Percentiles rank a stretch among this genome's conserved stretches.
phyloP scores from a whole-genome alignment of 2,329 filamentous ascomycete species.

The Xylariaceae sp. region DNA sequence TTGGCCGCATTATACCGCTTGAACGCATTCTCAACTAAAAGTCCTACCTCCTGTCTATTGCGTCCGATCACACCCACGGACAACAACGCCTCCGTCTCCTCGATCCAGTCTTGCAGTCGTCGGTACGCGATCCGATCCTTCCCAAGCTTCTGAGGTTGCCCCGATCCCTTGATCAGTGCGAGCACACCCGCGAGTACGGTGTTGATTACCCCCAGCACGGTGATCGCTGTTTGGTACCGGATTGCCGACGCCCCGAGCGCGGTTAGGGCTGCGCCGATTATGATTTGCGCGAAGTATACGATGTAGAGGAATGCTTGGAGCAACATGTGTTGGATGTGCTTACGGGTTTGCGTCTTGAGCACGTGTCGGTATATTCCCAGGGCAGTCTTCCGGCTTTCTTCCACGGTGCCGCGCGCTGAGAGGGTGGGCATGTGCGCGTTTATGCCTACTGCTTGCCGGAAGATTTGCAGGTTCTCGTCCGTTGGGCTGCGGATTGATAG shows the following conservation, averaged over 20 bases:
- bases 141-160: constrained; percentile 42
- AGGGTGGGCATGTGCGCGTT: constrained; percentile 28
- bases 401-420: constrained; percentile 28
- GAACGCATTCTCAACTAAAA: constrained; percentile 40
- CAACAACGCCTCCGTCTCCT: constrained; percentile 46
- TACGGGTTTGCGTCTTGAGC: constrained; percentile 32
- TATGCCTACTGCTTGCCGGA: constrained; percentile 42
- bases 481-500: constrained; percentile 32
- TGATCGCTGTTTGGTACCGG: constrained; percentile 48
- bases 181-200: constrained; percentile 58
- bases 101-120: constrained; percentile 48
- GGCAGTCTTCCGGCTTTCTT: constrained; percentile 33
- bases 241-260: constrained; percentile 42
- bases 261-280: constrained; percentile 44
- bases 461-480: constrained; percentile 39
- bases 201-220: constrained; percentile 56
- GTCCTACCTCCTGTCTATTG: constrained; percentile 39
- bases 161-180: constrained; percentile 49
- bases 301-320: constrained; percentile 38
- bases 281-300: constrained; percentile 41
- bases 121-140: constrained; percentile 44
- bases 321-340: constrained; percentile 32
- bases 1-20: constrained; percentile 41
- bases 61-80: constrained; percentile 39
- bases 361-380: constrained; percentile 40